Evolutionary conservation across 495 filamentous ascomycete genomes (phyloP).

Genomic region (Ramalina intermedia): DNA sequence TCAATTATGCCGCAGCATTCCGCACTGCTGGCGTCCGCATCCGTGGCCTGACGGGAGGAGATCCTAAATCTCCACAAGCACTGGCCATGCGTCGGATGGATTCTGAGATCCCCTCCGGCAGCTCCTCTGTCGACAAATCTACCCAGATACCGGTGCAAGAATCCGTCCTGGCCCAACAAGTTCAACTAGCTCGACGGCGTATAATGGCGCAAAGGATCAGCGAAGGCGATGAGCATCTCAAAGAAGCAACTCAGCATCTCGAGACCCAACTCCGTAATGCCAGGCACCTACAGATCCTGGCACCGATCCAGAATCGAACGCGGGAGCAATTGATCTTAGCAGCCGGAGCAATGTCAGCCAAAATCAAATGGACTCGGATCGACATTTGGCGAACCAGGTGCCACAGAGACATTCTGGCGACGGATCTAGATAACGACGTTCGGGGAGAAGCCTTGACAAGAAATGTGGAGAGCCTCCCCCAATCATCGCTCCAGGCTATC

Average conservation of each 20-base stretch:
- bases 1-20: slow-evolving; percentile 94
- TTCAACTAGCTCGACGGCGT: slow-evolving; percentile 62
- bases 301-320: slow-evolving; percentile 75
- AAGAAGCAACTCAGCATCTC: slow-evolving; percentile 54
- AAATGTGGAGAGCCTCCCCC: slow-evolving; percentile 8
- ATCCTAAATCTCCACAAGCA: slow-evolving; percentile 69
- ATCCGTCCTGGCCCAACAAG: slow-evolving; percentile 65
- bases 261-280: slow-evolving; percentile 78
- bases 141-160: slow-evolving; percentile 54
- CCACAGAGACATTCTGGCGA: slow-evolving; percentile 70
- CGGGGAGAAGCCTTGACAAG: not conserved
- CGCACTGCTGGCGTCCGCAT: slow-evolving; percentile 83
- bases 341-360: slow-evolving; percentile 73
- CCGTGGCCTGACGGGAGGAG: slow-evolving; percentile 69
- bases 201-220: slow-evolving; percentile 71
- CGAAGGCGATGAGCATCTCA: slow-evolving; percentile 71
- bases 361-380: slow-evolving; percentile 82
- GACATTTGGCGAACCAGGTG: slow-evolving; percentile 89
- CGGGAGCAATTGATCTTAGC: slow-evolving; percentile 73
- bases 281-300: slow-evolving; percentile 78
- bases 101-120: slow-evolving; percentile 33
- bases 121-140: slow-evolving; percentile 54
- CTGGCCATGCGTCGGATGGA: slow-evolving; percentile 58
- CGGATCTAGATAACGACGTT: slow-evolving; percentile 72
- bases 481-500: not conserved